Percentiles rank a stretch among this genome's conserved stretches.
Conservation (phyloP, 345 rosid genomes). For the Syzygium oleosum region DNA sequence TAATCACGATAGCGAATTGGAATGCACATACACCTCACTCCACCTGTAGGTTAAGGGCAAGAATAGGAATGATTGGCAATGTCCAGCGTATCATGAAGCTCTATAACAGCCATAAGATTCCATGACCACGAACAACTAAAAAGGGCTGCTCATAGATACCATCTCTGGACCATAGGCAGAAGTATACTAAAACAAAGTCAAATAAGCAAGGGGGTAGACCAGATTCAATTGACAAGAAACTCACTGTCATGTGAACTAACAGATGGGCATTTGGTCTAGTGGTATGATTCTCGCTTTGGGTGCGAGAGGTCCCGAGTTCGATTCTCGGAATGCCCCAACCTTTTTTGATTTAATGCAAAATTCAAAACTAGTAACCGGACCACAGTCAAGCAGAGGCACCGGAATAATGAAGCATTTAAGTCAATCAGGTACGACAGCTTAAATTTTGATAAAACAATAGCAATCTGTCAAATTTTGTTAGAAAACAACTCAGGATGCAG, state of each 20-base stretch:
- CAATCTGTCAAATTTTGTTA: neutral
- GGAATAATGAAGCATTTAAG: neutral
- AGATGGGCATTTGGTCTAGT: slow-evolving; percentile 17
- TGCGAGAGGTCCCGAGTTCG: slow-evolving; percentile 89
- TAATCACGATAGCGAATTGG: neutral
- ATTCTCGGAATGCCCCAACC: slow-evolving; percentile 63
- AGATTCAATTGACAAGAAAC: neutral
- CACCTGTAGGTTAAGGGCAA: neutral
- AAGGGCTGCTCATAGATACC: neutral
- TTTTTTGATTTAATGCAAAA: neutral
- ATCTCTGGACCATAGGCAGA: neutral
- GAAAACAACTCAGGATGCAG: neutral
- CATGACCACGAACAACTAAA: neutral
- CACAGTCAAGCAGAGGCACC: neutral
- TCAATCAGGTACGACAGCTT: neutral
- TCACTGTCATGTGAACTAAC: too few species aligned
- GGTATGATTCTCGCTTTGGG: slow-evolving; percentile 92
- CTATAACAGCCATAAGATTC: too few species aligned
- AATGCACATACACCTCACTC: neutral
- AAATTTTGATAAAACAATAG: too few species aligned
- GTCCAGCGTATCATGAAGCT: neutral
- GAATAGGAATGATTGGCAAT: neutral
- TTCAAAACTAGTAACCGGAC: neutral
- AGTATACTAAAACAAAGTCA: neutral
- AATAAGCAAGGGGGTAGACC: neutral